A percentile compares a stretch with the other conserved stretches of the same genome.
Evolutionary conservation across 768 basidiomycete genomes (phyloP).

Genomic region (Mycena rosella): DNA sequence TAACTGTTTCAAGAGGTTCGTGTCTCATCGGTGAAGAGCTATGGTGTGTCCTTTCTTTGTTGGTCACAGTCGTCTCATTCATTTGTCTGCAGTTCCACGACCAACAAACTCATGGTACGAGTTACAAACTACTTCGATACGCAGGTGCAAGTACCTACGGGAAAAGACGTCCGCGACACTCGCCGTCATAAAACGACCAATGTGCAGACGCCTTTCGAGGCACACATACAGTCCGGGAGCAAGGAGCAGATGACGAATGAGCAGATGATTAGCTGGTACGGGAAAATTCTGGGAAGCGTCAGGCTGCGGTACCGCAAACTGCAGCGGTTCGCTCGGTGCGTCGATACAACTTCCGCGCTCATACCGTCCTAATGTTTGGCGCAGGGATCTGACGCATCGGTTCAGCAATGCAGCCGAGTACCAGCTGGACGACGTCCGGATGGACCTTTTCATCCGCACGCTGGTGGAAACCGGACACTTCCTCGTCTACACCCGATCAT

Average conservation of each 20-base stretch:
- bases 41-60: constrained; percentile 68
- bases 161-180: constrained; percentile 51
- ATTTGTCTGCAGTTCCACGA: constrained; percentile 74
- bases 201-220: constrained; percentile 47
- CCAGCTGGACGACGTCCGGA: constrained; percentile 75
- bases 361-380: constrained; percentile 12
- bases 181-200: constrained; percentile 42
- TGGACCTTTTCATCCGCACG: constrained; percentile 84
- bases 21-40: constrained; percentile 94
- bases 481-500: constrained; percentile 89
- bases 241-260: constrained; percentile 77
- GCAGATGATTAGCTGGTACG: constrained; percentile 90
- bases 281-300: constrained; percentile 93
- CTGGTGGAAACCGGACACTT: constrained; percentile 91
- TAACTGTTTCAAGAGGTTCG: constrained; percentile 90
- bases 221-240: constrained; percentile 39
- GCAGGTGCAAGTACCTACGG: constrained; percentile 83
- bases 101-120: constrained; percentile 92
- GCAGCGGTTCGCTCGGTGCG: constrained; percentile 90
- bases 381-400: constrained; percentile 80
- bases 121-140: constrained; percentile 96
- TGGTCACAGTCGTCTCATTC: constrained; percentile 1
- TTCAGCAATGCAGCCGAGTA: constrained; percentile 97
- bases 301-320: constrained; percentile 93
- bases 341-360: constrained; percentile 6